Conservation (phyloP, 1,284 basidiomycete genomes). For the Hortiboletus rubellus region DNA sequence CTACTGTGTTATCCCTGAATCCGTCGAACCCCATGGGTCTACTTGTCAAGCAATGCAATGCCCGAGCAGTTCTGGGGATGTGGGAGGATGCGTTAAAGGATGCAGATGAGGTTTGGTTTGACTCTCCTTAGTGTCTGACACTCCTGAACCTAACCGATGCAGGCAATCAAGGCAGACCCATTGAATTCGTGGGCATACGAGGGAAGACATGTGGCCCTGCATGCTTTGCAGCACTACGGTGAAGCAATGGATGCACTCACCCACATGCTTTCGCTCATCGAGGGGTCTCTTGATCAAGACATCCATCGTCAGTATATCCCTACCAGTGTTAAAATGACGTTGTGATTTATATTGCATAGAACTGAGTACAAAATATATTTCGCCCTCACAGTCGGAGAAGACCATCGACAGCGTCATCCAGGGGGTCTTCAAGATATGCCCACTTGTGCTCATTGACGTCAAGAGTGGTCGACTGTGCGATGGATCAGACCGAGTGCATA, state of each 20-base stretch:
- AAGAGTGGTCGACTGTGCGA: slow-evolving; percentile 12
- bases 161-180: slow-evolving; percentile 3
- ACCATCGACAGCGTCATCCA: background rate
- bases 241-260: background rate
- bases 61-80: no score
- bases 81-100: no score
- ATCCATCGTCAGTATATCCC: background rate
- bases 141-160: background rate
- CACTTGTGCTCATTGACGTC: slow-evolving; percentile 14
- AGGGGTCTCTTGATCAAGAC: background rate
- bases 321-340: no score
- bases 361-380: slow-evolving; percentile 1
- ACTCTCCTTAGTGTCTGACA: no score
- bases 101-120: no score
- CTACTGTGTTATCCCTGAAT: no score
- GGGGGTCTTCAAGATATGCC: background rate
- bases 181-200: background rate
- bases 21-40: no score
- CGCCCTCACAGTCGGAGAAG: background rate
- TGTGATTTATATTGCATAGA: background rate
- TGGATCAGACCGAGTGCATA: background rate
- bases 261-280: background rate
- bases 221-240: background rate
- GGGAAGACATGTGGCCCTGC: slow-evolving; percentile 3
- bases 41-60: no score